A percentile compares a stretch with the other conserved stretches of the same genome.
phyloP scores from a whole-genome alignment of 1,284 basidiomycete genomes.

The Moesziomyces aphidis region DNA sequence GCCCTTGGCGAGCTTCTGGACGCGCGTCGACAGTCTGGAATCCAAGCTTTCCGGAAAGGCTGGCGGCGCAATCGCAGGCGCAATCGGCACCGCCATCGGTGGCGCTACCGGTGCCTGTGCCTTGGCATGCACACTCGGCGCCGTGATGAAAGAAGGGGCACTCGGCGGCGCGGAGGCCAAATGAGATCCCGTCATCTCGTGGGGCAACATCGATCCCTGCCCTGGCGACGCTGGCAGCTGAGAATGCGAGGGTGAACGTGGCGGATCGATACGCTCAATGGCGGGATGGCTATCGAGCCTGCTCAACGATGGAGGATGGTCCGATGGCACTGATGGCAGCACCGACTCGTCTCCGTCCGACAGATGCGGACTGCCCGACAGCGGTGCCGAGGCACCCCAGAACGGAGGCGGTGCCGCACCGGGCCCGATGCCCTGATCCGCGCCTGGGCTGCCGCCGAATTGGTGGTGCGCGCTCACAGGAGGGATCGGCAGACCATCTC shows the following conservation, averaged over 20 bases:
- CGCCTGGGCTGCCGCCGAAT: constrained; percentile 47
- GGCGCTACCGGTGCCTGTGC: constrained; percentile 52
- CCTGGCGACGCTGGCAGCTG: constrained; percentile 14
- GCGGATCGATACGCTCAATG: constrained; percentile 37
- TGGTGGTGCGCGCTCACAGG: constrained; percentile 36
- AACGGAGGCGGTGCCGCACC: constrained; percentile 40
- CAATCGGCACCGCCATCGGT: constrained; percentile 9
- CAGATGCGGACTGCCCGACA: background rate
- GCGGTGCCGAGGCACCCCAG: constrained; percentile 18
- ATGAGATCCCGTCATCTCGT: constrained; percentile 3
- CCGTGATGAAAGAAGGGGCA: constrained; percentile 69
- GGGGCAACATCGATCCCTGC: background rate
- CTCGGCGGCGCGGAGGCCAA: constrained; percentile 72
- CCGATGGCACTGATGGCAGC: constrained; percentile 31
- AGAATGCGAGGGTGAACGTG: constrained; percentile 15
- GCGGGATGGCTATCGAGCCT: constrained; percentile 19
- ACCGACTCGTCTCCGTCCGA: constrained; percentile 2
- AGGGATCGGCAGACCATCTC: constrained; percentile 35
- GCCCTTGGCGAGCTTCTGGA: constrained; percentile 62
- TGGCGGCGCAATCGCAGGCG: background rate
- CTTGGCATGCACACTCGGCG: constrained; percentile 27
- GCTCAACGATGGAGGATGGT: constrained; percentile 5
- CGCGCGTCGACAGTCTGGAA: constrained; percentile 36
- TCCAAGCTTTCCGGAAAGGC: constrained; percentile 74
- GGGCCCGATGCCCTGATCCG: constrained; percentile 19